Evolutionary conservation across 2,329 filamentous ascomycete genomes (phyloP).

Genomic region (Fusarium irregulare): DNA sequence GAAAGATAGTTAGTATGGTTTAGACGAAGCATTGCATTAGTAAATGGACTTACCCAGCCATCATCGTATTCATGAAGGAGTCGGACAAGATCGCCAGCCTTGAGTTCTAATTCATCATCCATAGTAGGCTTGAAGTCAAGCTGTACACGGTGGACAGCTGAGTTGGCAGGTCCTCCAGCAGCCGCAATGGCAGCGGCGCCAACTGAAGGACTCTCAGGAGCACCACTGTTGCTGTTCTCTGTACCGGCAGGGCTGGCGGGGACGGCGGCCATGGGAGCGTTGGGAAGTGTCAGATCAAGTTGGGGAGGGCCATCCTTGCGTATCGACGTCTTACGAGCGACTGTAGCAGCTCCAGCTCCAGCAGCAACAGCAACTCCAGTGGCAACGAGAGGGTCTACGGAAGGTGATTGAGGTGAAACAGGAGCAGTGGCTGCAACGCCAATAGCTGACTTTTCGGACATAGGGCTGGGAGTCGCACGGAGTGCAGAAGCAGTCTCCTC

Average conservation of each 20-base stretch:
- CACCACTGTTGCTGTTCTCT: slow-evolving; percentile 68
- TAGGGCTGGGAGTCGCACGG: slow-evolving; percentile 48
- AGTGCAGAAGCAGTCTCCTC: slow-evolving; percentile 47
- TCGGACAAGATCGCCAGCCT: slow-evolving; percentile 84
- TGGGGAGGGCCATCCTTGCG: slow-evolving; percentile 63
- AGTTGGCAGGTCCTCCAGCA: slow-evolving; percentile 67
- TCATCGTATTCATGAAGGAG: slow-evolving; percentile 97
- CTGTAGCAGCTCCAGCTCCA: slow-evolving; percentile 51
- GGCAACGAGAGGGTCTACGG: slow-evolving; percentile 53
- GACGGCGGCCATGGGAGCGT: slow-evolving; percentile 49
- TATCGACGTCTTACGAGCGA: slow-evolving; percentile 67
- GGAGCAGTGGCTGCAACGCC: slow-evolving; percentile 20
- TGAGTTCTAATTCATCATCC: slow-evolving; percentile 88
- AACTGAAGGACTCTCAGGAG: slow-evolving; percentile 56
- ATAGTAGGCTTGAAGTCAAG: slow-evolving; percentile 94
- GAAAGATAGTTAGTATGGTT: slow-evolving; percentile 48
- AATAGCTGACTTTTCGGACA: slow-evolving; percentile 46
- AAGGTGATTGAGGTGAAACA: slow-evolving; percentile 29
- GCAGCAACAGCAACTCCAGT: slow-evolving; percentile 53
- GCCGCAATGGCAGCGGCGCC: slow-evolving; percentile 71
- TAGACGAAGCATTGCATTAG: not conserved
- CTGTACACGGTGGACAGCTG: slow-evolving; percentile 88
- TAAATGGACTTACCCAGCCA: slow-evolving; percentile 80
- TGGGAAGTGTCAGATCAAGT: slow-evolving; percentile 65
- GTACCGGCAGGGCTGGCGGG: slow-evolving; percentile 72